These are phyloP conservation scores for Trypanosoma avium DNA, from an alignment of 208 protist genomes.

Conservation along the genomic window DNA sequence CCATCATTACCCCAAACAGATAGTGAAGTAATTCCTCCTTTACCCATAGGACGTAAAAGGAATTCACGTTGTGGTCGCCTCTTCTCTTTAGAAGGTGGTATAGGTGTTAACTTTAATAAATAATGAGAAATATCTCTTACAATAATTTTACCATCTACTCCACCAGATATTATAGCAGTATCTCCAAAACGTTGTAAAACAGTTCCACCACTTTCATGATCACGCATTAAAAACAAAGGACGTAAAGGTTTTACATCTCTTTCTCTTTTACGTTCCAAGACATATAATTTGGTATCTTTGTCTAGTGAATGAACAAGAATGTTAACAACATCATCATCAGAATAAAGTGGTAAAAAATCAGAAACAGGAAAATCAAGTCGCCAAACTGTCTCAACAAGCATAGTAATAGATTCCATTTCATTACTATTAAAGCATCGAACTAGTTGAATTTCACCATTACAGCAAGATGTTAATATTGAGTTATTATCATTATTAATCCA, in stretches of 20 bases:
- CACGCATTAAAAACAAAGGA: constrained; percentile 72
- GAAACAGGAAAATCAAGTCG: constrained; percentile 76
- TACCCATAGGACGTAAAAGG: constrained; percentile 40
- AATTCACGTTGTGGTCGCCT: constrained; percentile 48
- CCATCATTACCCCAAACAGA: constrained; percentile 23
- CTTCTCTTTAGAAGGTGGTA: constrained; percentile 81
- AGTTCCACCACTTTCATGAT: constrained; percentile 69
- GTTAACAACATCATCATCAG: constrained; percentile 53
- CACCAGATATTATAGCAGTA: constrained; percentile 53
- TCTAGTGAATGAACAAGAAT: constrained; percentile 76
- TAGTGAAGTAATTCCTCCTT: constrained; percentile 48
- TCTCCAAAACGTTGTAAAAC: constrained; percentile 39
- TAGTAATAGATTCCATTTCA: constrained; percentile 23
- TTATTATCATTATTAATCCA: constrained; percentile 33
- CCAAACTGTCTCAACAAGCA: constrained; percentile 63
- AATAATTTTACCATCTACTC: constrained; percentile 59
- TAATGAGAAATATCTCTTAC: constrained; percentile 72
- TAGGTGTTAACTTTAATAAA: constrained; percentile 48
- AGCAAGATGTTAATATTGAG: constrained; percentile 45
- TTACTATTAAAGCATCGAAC: constrained; percentile 32
- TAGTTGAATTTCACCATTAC: constrained; percentile 67
- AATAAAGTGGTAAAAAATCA: constrained; percentile 50
- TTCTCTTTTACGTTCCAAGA: constrained; percentile 61
- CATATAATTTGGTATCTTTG: constrained; percentile 86
- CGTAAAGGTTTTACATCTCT: constrained; percentile 52